Evolutionary conservation across 257 asterid genomes (phyloP), one percentile per base, ranked within the genome.

Genomic region (Primulina huaijiensis): DNA sequence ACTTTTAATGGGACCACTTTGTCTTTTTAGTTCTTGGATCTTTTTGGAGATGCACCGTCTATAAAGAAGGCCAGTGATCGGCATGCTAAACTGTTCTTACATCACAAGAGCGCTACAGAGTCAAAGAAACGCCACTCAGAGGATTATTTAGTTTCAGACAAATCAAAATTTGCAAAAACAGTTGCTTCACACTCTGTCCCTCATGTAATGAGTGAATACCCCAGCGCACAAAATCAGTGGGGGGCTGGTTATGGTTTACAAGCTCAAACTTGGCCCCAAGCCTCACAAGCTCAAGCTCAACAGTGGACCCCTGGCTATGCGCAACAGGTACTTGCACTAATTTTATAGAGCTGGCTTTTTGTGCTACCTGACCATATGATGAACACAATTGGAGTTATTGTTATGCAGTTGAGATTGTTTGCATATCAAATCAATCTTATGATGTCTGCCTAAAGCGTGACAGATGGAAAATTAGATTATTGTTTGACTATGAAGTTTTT

Each of bases 241-340:
- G 71, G 89, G 8, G 88, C 90, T 70, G 96, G 96, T 79, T 94
- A 94, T 69, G 89, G 89, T 62, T 85, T 43, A 71, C 90, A 84
- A 61, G 89, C 95, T 74, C 99, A 94, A 82, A 82, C 88, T 67
- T 93, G 96, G 97, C 89, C 96, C 59, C 99, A 89, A 82, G 89
- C 83, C 67, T 77, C 95, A 37, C 97, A 84, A 76, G 67, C 92
- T 69, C 98, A 89, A 81, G 82, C 84, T 20, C 97, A 87, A 74
- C 96, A 90, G 78, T 88, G 89, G 96, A 84, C 75, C 66, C 81
- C 88, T 78, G 97, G 88, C 33, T 94, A 89, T 81, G 81, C 89
- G 17, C 99, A 88, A 72, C 97, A 91, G 96, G 98, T 88, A 67
- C 25, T 67, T 20, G 20, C 29, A 53, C 64, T 38, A 57, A 25